Evolutionary conservation across 805 yeast species (phyloP).

Genomic region (Peterozyma toletana): DNA sequence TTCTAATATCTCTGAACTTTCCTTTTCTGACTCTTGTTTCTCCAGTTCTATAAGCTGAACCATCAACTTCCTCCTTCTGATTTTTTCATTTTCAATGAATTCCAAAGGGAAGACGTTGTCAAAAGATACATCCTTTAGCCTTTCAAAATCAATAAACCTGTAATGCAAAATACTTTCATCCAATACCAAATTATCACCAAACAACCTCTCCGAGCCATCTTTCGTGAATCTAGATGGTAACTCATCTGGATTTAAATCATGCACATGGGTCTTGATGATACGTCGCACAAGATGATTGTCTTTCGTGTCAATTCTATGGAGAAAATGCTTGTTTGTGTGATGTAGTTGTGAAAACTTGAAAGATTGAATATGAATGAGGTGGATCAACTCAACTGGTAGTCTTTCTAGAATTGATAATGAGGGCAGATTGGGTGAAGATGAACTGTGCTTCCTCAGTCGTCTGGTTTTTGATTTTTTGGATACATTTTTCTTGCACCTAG

Average conservation of each 20-base stretch:
- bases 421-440: too few species aligned
- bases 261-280: neutral
- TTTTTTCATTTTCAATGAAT: neutral
- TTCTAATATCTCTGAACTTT: too few species aligned
- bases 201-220: too few species aligned
- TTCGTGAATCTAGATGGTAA: too few species aligned
- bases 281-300: neutral
- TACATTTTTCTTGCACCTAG: neutral
- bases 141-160: too few species aligned
- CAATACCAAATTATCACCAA: too few species aligned
- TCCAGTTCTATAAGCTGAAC: too few species aligned
- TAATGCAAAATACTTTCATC: too few species aligned
- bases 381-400: slow-evolving; percentile 5
- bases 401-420: slow-evolving; percentile 1
- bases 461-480: neutral
- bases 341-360: neutral
- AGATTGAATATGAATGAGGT: slow-evolving; percentile 1
- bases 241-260: neutral
- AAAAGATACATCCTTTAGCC: too few species aligned
- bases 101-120: too few species aligned
- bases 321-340: slow-evolving; percentile 1
- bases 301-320: neutral
- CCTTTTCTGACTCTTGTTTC: too few species aligned
- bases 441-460: neutral
- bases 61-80: neutral